These are phyloP conservation scores for rapeseed (Brassica napus) DNA, from an alignment of 345 rosid species.

Conservation along the genomic window Da-Ae NC_063443.1:14834501-14835000, in stretches of 20 bases:
- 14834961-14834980: too few relatives aligned
- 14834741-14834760: slow-evolving; percentile 34
- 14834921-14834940: too few relatives aligned
- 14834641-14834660: slow-evolving; percentile 26
- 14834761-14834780: slow-evolving; percentile 18
- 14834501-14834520: slow-evolving; percentile 11
- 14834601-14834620: slow-evolving; percentile 25
- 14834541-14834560: not conserved
- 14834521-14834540: slow-evolving; percentile 12
- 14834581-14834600: slow-evolving; percentile 24
- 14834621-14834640: slow-evolving; percentile 12
- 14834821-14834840: slow-evolving; percentile 23
- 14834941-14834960: too few relatives aligned
- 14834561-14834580: slow-evolving; percentile 28
- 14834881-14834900: not conserved
- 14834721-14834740: slow-evolving; percentile 11
- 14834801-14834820: slow-evolving; percentile 10
- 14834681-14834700: not conserved
- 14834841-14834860: slow-evolving; percentile 12
- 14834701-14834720: not conserved
- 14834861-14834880: not conserved
- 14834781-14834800: slow-evolving; percentile 25
- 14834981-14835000: too few relatives aligned
- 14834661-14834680: slow-evolving; percentile 18
- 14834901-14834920: slow-evolving; percentile 22